Percentiles rank a stretch among this genome's conserved stretches.
Evolutionary conservation across 2,329 filamentous ascomycete genomes (phyloP).

Genomic region (Paecilomyces fulvus): DNA sequence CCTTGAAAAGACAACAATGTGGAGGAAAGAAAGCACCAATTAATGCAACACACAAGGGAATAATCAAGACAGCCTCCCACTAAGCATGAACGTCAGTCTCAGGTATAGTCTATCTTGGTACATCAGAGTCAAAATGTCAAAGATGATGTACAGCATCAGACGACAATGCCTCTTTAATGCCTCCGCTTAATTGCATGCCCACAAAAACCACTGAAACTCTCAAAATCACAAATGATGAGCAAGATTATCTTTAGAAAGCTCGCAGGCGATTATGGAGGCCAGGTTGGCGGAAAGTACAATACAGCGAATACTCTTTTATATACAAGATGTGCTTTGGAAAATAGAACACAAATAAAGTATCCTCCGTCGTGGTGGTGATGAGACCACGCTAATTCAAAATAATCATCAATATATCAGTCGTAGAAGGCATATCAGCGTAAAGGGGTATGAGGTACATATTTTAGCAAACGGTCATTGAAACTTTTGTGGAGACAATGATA

Average conservation of each 20-base stretch:
- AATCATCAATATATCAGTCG: constrained; percentile 16
- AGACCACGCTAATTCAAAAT: not conserved
- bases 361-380: not conserved
- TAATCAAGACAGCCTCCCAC: not conserved
- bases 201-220: not conserved
- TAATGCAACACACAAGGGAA: not conserved
- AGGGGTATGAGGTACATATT: constrained; percentile 4
- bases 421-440: constrained; percentile 19
- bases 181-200: not conserved
- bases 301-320: not conserved
- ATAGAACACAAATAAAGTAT: constrained; percentile 4
- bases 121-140: not conserved
- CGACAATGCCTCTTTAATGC: not conserved
- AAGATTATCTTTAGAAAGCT: not conserved
- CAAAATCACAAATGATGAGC: not conserved
- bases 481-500: not conserved
- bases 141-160: not conserved
- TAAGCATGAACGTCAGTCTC: not conserved
- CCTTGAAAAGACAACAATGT: not conserved
- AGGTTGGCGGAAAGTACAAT: not conserved
- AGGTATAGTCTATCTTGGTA: not conserved
- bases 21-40: not conserved
- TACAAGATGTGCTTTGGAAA: not conserved
- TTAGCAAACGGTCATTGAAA: not conserved
- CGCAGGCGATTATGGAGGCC: not conserved